A percentile compares a stretch with the other conserved stretches of the same genome.
Conservation (phyloP, 257 asterid species). For the Galeopsis tetrahit region DNA sequence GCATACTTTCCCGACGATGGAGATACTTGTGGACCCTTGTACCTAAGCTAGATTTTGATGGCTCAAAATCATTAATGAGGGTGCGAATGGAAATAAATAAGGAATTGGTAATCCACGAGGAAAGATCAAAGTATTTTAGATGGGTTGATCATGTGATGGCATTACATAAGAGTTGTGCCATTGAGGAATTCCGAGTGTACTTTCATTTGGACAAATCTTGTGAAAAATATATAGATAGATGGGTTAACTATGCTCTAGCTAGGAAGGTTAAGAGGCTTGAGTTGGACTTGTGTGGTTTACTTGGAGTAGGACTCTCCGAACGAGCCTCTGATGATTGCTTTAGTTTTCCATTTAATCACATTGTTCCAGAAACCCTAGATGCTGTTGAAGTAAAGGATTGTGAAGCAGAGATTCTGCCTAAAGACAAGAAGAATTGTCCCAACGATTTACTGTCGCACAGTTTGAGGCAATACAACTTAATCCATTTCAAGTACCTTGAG, state of each 20-base stretch:
- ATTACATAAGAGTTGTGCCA: background rate
- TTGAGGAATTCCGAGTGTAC: conserved; percentile 3
- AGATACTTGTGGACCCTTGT: conserved; percentile 22
- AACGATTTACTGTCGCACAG: no score
- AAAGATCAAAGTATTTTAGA: background rate
- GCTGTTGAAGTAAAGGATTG: no score
- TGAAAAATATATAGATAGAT: background rate
- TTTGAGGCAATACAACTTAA: background rate
- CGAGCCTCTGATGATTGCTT: background rate
- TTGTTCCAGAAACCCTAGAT: no score
- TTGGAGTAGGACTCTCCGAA: background rate
- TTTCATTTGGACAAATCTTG: background rate
- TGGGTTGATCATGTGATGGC: background rate
- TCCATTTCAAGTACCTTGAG: background rate
- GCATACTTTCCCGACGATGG: conserved; percentile 26
- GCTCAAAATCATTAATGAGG: background rate
- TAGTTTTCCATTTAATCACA: background rate
- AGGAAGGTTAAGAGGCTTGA: conserved; percentile 29
- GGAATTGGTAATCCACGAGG: background rate
- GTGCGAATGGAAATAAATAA: background rate
- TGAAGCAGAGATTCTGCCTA: background rate
- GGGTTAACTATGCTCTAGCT: conserved; percentile 22
- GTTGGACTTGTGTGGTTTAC: background rate
- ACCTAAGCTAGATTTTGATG: conserved; percentile 12
- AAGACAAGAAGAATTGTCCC: no score